These are phyloP conservation scores for Telfairia occidentalis DNA, from an alignment of 331 rosid species.

Conservation along the genomic window DNA sequence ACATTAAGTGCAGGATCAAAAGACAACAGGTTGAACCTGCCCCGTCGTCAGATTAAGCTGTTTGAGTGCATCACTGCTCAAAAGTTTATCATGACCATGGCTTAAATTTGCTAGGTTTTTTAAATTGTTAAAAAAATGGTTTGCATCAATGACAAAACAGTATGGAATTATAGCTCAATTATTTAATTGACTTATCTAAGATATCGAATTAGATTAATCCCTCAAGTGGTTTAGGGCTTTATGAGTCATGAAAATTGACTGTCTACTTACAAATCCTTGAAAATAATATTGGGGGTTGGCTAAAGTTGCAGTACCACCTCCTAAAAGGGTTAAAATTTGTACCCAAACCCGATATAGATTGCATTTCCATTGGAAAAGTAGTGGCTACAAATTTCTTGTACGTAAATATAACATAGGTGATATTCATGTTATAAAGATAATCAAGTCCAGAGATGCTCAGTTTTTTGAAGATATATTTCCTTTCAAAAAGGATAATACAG, in stretches of 20 bases:
- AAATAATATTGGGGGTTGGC: neutral
- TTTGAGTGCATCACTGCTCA: neutral
- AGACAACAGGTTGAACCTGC: neutral
- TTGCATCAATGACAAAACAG: neutral
- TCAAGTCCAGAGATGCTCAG: neutral
- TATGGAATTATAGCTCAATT: neutral
- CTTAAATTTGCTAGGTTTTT: neutral
- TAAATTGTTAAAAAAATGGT: neutral
- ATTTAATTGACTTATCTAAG: neutral
- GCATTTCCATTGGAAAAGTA: neutral
- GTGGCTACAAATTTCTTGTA: neutral
- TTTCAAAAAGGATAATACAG: neutral
- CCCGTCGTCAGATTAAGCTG: neutral
- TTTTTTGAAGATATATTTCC: neutral
- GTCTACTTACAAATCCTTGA: neutral
- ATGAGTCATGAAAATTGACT: no score
- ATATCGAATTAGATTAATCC: neutral
- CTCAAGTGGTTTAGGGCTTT: neutral
- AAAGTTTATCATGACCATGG: neutral
- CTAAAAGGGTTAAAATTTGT: neutral
- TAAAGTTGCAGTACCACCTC: neutral
- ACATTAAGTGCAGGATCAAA: neutral
- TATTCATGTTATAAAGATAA: neutral
- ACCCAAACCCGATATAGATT: neutral
- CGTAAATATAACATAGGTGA: neutral